Evolutionary conservation across 345 rosid species (phyloP).

Genomic region (Leavenworthia alabamica): DNA sequence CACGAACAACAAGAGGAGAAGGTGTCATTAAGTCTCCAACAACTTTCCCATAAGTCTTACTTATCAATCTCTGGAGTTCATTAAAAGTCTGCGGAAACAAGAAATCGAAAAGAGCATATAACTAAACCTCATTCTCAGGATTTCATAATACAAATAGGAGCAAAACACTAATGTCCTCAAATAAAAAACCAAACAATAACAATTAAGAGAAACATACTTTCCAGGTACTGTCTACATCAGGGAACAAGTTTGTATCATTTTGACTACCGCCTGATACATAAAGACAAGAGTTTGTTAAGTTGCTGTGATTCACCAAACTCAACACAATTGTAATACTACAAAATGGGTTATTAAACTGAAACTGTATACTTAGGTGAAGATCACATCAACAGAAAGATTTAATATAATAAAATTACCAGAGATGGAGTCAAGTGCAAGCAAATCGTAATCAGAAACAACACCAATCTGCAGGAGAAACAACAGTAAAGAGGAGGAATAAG

Average conservation of each 20-base stretch:
- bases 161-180: not conserved
- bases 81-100: slow-evolving; percentile 55
- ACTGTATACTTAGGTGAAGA: not conserved
- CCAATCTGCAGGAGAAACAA: slow-evolving; percentile 62
- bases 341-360: too few species aligned
- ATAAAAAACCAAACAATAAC: not conserved
- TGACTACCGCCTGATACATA: slow-evolving; percentile 54
- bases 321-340: too few species aligned
- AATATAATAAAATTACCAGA: slow-evolving; percentile 48
- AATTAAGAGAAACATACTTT: slow-evolving; percentile 43
- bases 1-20: slow-evolving; percentile 70
- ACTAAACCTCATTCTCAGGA: not conserved
- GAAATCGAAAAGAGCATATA: not conserved
- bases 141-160: not conserved
- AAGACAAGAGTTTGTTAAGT: slow-evolving; percentile 13
- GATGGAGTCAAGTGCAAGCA: slow-evolving; percentile 75
- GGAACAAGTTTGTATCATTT: slow-evolving; percentile 58
- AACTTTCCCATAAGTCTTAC: slow-evolving; percentile 73
- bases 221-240: slow-evolving; percentile 83
- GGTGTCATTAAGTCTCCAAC: slow-evolving; percentile 96
- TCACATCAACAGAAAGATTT: not conserved
- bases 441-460: slow-evolving; percentile 93
- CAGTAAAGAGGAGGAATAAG: not conserved
- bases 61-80: slow-evolving; percentile 66
- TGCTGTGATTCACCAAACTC: slow-evolving; percentile 4